phyloP scores from a whole-genome alignment of 768 basidiomycete species.

The Paxillus rubicundulus region DNA sequence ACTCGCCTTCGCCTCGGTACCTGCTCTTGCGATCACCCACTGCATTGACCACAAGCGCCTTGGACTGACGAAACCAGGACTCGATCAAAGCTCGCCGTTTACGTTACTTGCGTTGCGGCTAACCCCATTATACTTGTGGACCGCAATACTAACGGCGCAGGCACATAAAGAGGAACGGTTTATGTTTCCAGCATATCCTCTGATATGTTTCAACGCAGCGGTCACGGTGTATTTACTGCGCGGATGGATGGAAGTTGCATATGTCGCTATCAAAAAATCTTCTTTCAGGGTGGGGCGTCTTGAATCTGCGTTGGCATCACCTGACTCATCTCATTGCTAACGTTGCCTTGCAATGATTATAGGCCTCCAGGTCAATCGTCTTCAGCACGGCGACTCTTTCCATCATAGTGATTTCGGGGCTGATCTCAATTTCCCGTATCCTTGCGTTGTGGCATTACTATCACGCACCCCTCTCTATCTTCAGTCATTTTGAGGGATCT shows the following conservation, averaged over 20 bases:
- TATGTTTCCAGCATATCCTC: conserved; percentile 90
- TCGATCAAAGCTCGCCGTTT: conserved; percentile 75
- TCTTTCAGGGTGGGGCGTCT: conserved; percentile 68
- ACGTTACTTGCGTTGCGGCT: conserved; percentile 73
- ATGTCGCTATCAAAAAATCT: conserved; percentile 73
- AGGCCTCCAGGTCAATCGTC: conserved; percentile 76
- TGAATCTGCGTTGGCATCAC: background rate
- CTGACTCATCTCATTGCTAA: conserved; percentile 2
- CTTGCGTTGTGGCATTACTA: conserved; percentile 86
- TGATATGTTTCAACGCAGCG: conserved; percentile 93
- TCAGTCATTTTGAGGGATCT: conserved; percentile 64
- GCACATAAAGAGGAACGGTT: conserved; percentile 99
- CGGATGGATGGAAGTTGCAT: conserved; percentile 81
- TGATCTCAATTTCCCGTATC: conserved; percentile 78
- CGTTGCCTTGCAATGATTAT: background rate
- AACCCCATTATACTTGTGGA: conserved; percentile 92
- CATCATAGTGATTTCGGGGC: conserved; percentile 58
- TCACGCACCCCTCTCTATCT: conserved; percentile 78
- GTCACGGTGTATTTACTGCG: conserved; percentile 81
- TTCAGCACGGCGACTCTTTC: conserved; percentile 77
- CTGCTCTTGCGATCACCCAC: conserved; percentile 73
- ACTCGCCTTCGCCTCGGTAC: conserved; percentile 79
- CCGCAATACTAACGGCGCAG: conserved; percentile 73
- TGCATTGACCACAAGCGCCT: conserved; percentile 74
- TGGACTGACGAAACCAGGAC: conserved; percentile 47